Evolutionary conservation across 306 rosid species (phyloP), one percentile per base, ranked within the genome.

Genomic region (Lupinus albus): DNA sequence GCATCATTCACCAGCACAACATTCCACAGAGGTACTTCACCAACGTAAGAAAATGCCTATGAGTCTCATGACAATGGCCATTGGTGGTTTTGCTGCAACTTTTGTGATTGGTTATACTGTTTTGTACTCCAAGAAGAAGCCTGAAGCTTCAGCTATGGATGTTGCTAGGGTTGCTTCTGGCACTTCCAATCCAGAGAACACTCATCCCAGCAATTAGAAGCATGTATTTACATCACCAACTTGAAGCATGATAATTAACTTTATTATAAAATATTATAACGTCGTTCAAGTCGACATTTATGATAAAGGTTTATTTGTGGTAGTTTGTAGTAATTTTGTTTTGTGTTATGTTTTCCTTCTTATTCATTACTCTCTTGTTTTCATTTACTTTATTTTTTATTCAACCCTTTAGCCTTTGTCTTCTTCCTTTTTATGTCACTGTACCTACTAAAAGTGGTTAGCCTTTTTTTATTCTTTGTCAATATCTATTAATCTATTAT

Each of bases 121-220:
- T 5, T 78, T 88, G 36, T 83, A 81, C 80, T 58, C 85, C 72
- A 84, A 81, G 63, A 88, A 88, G 81, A 85, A 85, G 80, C 91
- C 88, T 0, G 91, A 88, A 72, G 91, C 95, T 33, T 79, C 91
- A 6, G 87, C 91, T 1, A 8, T 78, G 30, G 91, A 88, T 18
- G 87, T 85, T 44, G 95, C 95, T 4, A 86, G 78, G 85, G 88
- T 84, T 60, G 39, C 79, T 35, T 25, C 75, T 28, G 86, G 86
- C 0, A 6, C 63, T 13, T 35, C 81, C 7, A 13, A 13, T 59
- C 84, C 91, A 0, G 81, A 78, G 0, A 51, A 76, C 68, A 83
- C 85, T 0, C 81, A 20, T 71, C 84, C 84, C 3, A 71, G 25
- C 33, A 58, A 55, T 11, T 80, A 76, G 64, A 38, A 2, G 15